Evolutionary conservation across 2,329 filamentous ascomycete species (phyloP), one percentile per base, ranked within the genome.

Genomic region (Nannizziopsis barbatae): DNA sequence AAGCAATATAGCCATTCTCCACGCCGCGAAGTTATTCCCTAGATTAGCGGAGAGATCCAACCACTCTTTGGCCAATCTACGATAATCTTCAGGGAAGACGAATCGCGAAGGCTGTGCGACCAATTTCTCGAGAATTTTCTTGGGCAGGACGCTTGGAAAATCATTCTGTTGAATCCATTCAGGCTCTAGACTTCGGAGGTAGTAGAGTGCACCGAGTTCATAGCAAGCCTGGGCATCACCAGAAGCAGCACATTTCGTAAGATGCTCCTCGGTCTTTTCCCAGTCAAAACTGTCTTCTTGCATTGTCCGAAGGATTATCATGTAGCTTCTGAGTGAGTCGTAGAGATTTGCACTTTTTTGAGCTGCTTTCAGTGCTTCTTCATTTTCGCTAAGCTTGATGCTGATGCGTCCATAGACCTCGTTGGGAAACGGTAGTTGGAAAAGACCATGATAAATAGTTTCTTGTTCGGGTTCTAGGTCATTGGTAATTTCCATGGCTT

Each of bases 191-290:
- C 60, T 45, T 59, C 64, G 51, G 3, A 49, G 43, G 11, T 51
- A 37, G 41, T 69, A 69, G 49, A 62, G 63, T 40, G 65, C 63
- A 2, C 58, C 66, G 7, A 69, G 55, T 30, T 57, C 59, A n/a
- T 57, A 50, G 50, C 61, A 63, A 2, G 65, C 62, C 5, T 55
- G 49, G 2, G 32, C n/a, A 32, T 64, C 38, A 5, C 60, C 60
- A 2, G 55, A 48, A 11, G 59, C 57, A 1, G 65, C 66, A 22
- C 62, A 62, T 45, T 60, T 60, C 37, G 39, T 55, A 60, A 69
- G 61, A 47, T 54, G 62, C 45, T 62, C 53, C 51, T 67, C 65
- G 45, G 68, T 67, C 31, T 45, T 44, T 2, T 62, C 57, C 38
- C 56, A 50, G 31, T 62, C 53, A 30, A 17, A 30, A 1, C 55